A percentile compares a stretch with the other conserved stretches of the same genome.
Conservation (phyloP, 148 eudicot species). For the Persicaria tinctoria region DNA sequence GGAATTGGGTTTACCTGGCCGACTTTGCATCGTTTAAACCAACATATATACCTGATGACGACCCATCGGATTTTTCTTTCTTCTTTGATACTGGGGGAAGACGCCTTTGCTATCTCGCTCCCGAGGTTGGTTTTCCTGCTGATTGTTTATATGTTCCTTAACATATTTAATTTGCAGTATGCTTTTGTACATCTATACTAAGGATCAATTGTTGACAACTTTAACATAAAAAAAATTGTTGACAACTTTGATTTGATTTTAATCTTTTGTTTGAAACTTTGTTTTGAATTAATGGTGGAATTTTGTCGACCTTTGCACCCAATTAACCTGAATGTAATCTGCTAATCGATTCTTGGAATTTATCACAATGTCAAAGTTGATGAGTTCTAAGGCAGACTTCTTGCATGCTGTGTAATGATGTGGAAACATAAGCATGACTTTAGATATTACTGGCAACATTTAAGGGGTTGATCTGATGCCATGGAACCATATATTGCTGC, state of each 20-base stretch:
- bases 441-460: not conserved
- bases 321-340: not conserved
- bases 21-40: conserved; percentile 99
- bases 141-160: not conserved
- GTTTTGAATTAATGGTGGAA: not conserved
- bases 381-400: not conserved
- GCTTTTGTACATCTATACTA: not conserved
- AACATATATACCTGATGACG: conserved; percentile 94
- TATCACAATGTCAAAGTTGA: not conserved
- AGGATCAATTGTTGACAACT: not conserved
- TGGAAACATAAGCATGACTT: not conserved
- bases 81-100: conserved; percentile 98
- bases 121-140: conserved; percentile 55
- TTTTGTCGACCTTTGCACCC: not conserved
- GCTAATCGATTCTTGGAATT: not conserved
- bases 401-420: not conserved
- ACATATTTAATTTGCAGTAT: not conserved
- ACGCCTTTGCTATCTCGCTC: conserved; percentile 96
- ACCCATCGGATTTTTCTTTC: conserved; percentile 96
- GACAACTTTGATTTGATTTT: not conserved
- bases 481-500: not conserved
- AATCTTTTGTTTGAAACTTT: not conserved
- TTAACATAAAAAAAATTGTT: too few species aligned
- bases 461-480: not conserved
- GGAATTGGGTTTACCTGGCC: conserved; percentile 98